phyloP scores from a whole-genome alignment of 495 filamentous ascomycete species.

The Hyphodiscus hymeniophilus region DNA sequence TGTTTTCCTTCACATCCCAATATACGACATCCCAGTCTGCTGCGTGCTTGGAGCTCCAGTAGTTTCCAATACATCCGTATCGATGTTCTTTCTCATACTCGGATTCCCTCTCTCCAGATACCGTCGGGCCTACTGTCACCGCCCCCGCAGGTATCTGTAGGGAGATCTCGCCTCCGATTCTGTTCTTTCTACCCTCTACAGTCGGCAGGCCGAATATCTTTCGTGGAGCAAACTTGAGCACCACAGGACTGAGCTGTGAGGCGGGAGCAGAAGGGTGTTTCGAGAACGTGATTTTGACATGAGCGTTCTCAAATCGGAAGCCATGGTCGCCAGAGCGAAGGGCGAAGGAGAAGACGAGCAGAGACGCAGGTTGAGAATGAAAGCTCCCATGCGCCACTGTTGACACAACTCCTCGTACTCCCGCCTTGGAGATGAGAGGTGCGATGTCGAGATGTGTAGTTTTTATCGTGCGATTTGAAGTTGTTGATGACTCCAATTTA shows the following conservation, averaged over 20 bases:
- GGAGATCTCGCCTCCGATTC: neutral
- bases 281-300: neutral
- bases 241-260: neutral
- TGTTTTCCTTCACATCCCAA: conserved; percentile 2
- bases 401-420: conserved; percentile 1
- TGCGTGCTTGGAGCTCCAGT: neutral
- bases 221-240: neutral
- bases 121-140: neutral
- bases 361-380: neutral
- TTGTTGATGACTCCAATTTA: neutral
- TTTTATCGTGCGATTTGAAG: neutral
- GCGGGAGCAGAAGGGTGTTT: neutral
- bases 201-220: conserved; percentile 1
- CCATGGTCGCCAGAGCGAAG: neutral
- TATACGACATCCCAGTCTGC: conserved; percentile 1
- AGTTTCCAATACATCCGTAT: neutral
- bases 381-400: conserved; percentile 2
- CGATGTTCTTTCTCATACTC: conserved; percentile 5
- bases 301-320: neutral
- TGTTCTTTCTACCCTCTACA: neutral
- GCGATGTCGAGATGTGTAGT: neutral
- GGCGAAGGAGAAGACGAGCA: conserved; percentile 1
- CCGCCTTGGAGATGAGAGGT: conserved; percentile 1
- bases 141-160: neutral
- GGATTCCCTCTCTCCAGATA: neutral